Evolutionary conservation across 331 rosid genomes (phyloP).

Genomic region (Rhamnella rubrinervis): DNA sequence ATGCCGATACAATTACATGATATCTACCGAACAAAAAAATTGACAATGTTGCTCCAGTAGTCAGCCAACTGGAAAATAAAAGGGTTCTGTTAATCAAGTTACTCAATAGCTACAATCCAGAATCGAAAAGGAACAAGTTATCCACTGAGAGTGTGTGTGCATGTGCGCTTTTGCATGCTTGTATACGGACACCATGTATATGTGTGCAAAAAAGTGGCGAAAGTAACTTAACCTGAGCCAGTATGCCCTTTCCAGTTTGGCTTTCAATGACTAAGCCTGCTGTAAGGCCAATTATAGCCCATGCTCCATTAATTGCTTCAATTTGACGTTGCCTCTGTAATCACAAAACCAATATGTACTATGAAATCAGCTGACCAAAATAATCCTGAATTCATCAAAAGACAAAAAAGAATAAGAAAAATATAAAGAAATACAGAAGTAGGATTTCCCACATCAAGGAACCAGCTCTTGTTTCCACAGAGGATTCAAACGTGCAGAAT

Average conservation of each 20-base stretch:
- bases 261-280: constrained; percentile 82
- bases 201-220: not conserved
- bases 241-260: constrained; percentile 77
- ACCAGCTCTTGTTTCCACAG: not conserved
- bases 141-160: constrained; percentile 10
- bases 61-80: constrained; percentile 65
- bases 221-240: constrained; percentile 55
- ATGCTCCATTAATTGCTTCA: constrained; percentile 93
- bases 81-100: constrained; percentile 10
- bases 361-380: not conserved
- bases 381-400: too few species aligned
- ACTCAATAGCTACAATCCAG: constrained; percentile 21
- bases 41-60: constrained; percentile 51
- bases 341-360: constrained; percentile 16
- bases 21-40: constrained; percentile 48
- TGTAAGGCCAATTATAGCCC: constrained; percentile 97
- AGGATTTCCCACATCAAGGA: not conserved
- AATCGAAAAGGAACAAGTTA: constrained; percentile 12
- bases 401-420: too few species aligned
- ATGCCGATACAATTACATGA: constrained; percentile 9
- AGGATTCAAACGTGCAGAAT: not conserved
- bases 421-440: too few species aligned
- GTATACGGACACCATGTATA: constrained; percentile 4
- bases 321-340: constrained; percentile 75
- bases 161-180: not conserved